Evolutionary conservation across 2,329 filamentous ascomycete genomes (phyloP).

Genomic region (Neoarthrinium moseri): DNA sequence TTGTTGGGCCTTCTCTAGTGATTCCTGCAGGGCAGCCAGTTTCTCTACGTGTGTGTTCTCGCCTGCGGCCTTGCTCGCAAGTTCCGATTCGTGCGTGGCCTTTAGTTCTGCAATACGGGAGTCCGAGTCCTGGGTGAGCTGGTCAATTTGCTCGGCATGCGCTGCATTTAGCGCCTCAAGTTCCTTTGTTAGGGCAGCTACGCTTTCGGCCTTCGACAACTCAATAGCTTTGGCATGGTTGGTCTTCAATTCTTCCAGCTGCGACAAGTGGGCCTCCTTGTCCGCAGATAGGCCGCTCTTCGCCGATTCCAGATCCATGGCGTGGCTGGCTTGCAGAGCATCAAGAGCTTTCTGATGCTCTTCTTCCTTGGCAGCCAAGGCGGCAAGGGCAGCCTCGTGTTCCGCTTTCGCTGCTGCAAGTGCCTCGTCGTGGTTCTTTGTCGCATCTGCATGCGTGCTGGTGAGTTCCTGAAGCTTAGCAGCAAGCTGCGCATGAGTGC

Average conservation of each 20-base stretch:
- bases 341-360: constrained; percentile 55
- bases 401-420: constrained; percentile 32
- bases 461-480: constrained; percentile 23
- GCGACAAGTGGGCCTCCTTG: constrained; percentile 44
- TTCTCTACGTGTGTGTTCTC: constrained; percentile 19
- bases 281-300: constrained; percentile 52
- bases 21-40: constrained; percentile 25
- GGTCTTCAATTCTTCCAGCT: constrained; percentile 53
- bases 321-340: constrained; percentile 54
- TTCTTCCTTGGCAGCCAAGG: constrained; percentile 49
- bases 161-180: constrained; percentile 35
- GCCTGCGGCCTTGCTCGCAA: constrained; percentile 21
- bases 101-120: constrained; percentile 13
- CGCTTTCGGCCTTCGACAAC: constrained; percentile 40
- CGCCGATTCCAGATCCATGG: constrained; percentile 56
- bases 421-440: constrained; percentile 33
- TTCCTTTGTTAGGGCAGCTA: constrained; percentile 36
- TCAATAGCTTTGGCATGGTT: constrained; percentile 52
- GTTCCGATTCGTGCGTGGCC: constrained; percentile 21
- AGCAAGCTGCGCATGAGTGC: constrained; percentile 14
- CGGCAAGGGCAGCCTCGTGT: constrained; percentile 41
- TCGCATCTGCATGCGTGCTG: constrained; percentile 29
- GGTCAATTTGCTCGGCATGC: constrained; percentile 41
- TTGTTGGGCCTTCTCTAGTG: constrained; percentile 24
- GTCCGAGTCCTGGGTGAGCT: constrained; percentile 37